Base-by-base conservation (phyloP, 2,329 filamentous ascomycete species). In the Trichoderma lentiforme region DNA sequence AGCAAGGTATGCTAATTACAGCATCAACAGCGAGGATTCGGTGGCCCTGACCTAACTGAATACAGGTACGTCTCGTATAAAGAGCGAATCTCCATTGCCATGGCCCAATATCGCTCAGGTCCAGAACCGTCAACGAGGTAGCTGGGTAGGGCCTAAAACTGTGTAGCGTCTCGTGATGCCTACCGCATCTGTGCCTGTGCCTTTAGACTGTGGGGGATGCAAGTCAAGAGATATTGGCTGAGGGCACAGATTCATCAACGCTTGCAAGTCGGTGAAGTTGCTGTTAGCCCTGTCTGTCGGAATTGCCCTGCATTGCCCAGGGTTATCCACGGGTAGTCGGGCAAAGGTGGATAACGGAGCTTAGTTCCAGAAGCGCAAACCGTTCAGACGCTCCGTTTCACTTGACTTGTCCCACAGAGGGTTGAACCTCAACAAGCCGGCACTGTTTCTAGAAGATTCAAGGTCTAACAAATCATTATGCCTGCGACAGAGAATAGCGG, bases 321-420 rank as follows among this genome's bases (percentile, higher is more conserved):
- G 57, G 66, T 60, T 53, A 62, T 61, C 8, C 14, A 36, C 56
- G 39, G 56, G 36, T n/a, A 53, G 36, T 47, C 39, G 66, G 56
- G 66, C 66, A 69, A 69, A 69, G 36, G 39, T 69, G 57, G 57
- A 26, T 51, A 69, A 47, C 57, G 56, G 39, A 53, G n/a, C 39
- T 69, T 12, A n/a, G 15, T 61, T 60, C 30, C 39, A 32, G 24
- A 39, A 39, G n/a, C 3, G 64, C 39, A 43, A 24, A 26, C 53
- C 32, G 56, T 58, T 68, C 18, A 34, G 28, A 14, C 24, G 4
- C 64, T 66, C 64, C 51, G 64, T 67, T 67, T 57, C 26, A 24
- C n/a, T 67, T 28, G 28, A 9, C 26, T 39, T 57, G 32, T 15
- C 30, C 11, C 30, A 67, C n/a, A 18, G 3, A 39, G 39, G 30